Evolutionary conservation across 805 yeast genomes (phyloP).

Genomic region (Candida boidinii): DNA sequence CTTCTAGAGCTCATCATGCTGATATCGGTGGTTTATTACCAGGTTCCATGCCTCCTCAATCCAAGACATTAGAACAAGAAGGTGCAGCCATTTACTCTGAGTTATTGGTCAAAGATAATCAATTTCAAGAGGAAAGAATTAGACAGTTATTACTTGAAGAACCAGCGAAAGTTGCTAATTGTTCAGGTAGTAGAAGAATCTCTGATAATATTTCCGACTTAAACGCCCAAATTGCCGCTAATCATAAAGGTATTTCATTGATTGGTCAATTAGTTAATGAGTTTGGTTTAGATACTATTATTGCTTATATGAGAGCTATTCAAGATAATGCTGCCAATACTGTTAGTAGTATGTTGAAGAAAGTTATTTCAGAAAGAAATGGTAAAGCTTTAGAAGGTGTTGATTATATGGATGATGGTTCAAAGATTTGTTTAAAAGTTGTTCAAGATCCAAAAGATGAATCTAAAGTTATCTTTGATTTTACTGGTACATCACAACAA

Average conservation of each 20-base stretch:
- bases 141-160: conserved; percentile 53
- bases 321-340: conserved; percentile 71
- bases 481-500: conserved; percentile 80
- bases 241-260: conserved; percentile 72
- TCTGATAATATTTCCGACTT: conserved; percentile 78
- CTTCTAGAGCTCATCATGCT: conserved; percentile 93
- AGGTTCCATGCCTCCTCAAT: conserved; percentile 92
- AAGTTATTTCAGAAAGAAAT: conserved; percentile 32
- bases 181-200: conserved; percentile 82
- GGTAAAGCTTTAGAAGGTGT: conserved; percentile 35
- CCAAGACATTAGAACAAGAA: conserved; percentile 78
- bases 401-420: conserved; percentile 80
- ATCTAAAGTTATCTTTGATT: conserved; percentile 71
- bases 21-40: conserved; percentile 91
- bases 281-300: conserved; percentile 50
- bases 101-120: conserved; percentile 60
- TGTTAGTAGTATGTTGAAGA: conserved; percentile 47
- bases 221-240: conserved; percentile 84
- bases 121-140: conserved; percentile 67
- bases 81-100: conserved; percentile 85
- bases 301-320: conserved; percentile 73
- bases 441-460: conserved; percentile 32
- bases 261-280: conserved; percentile 53
- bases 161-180: conserved; percentile 77
- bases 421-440: conserved; percentile 49